phyloP scores from a whole-genome alignment of 345 rosid genomes.

The Sonneratia caseolaris region DNA sequence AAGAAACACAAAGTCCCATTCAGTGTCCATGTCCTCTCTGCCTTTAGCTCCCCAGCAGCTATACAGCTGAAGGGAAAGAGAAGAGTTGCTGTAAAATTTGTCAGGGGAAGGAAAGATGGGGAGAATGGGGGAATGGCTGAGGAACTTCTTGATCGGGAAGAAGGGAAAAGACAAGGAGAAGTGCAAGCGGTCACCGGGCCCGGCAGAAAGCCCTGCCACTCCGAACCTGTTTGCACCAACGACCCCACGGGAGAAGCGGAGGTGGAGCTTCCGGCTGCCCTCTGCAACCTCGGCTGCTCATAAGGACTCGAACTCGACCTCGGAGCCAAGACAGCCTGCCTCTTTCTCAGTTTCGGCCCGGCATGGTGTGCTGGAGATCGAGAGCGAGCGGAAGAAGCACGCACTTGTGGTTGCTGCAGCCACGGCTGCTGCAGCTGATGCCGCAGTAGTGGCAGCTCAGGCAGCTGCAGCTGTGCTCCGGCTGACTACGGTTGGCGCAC shows the following conservation, averaged over 20 bases:
- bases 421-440: slow-evolving; percentile 32
- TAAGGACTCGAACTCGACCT: slow-evolving; percentile 20
- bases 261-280: slow-evolving; percentile 90
- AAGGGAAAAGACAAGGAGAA: slow-evolving; percentile 32
- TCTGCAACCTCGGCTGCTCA: slow-evolving; percentile 41
- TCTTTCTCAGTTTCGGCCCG: slow-evolving; percentile 10
- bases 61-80: too few relatives aligned
- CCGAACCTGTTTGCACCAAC: slow-evolving; percentile 31
- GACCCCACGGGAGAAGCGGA: slow-evolving; percentile 66
- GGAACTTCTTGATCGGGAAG: slow-evolving; percentile 55
- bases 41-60: too few relatives aligned
- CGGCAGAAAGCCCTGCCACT: slow-evolving; percentile 24
- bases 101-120: slow-evolving; percentile 27
- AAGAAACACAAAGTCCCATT: too few relatives aligned
- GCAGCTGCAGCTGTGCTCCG: slow-evolving; percentile 44
- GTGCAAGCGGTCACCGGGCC: slow-evolving; percentile 11
- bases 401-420: slow-evolving; percentile 37
- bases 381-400: slow-evolving; percentile 37
- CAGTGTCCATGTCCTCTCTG: too few relatives aligned
- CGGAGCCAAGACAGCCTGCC: slow-evolving; percentile 15
- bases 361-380: slow-evolving; percentile 13
- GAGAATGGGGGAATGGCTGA: slow-evolving; percentile 77
- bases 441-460: slow-evolving; percentile 41
- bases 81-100: too few relatives aligned
- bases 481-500: slow-evolving; percentile 20